A percentile compares a stretch with the other conserved stretches of the same genome.
Conservation (phyloP, 306 rosid species). For the Cajanus cajan region DNA sequence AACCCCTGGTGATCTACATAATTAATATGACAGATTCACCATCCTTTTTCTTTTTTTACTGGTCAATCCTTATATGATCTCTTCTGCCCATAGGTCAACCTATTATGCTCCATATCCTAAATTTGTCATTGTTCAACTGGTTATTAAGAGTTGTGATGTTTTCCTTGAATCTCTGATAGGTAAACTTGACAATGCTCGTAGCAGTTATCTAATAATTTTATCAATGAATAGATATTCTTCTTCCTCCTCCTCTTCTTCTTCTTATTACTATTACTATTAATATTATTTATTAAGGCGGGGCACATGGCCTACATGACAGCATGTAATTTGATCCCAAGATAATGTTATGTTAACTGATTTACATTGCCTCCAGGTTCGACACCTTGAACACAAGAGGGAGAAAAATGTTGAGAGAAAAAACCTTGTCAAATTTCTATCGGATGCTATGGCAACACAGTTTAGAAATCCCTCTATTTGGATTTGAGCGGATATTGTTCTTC, state of each 20-base stretch:
- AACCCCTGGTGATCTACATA: background rate
- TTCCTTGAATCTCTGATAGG: background rate
- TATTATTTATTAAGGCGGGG: background rate
- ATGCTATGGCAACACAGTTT: constrained; percentile 75
- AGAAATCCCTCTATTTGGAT: constrained; percentile 83
- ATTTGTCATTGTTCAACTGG: background rate
- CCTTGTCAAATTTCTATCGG: constrained; percentile 65
- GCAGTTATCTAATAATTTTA: background rate
- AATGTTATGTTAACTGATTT: constrained; percentile 16
- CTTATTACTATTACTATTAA: no score
- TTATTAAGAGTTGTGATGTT: background rate
- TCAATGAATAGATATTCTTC: background rate
- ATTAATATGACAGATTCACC: background rate
- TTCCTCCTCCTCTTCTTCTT: no score
- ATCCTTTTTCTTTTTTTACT: background rate
- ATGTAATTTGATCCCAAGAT: constrained; percentile 16
- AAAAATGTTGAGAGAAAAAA: constrained; percentile 59
- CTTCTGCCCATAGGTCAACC: background rate
- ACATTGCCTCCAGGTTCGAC: constrained; percentile 69
- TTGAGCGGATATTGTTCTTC: constrained; percentile 30
- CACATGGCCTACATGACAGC: constrained; percentile 10
- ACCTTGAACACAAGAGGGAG: constrained; percentile 84
- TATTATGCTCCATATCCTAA: background rate
- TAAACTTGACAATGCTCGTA: background rate
- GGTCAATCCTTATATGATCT: constrained; percentile 8